Conservation (phyloP, 768 basidiomycete species). For the Phylloporus scabripes region DNA sequence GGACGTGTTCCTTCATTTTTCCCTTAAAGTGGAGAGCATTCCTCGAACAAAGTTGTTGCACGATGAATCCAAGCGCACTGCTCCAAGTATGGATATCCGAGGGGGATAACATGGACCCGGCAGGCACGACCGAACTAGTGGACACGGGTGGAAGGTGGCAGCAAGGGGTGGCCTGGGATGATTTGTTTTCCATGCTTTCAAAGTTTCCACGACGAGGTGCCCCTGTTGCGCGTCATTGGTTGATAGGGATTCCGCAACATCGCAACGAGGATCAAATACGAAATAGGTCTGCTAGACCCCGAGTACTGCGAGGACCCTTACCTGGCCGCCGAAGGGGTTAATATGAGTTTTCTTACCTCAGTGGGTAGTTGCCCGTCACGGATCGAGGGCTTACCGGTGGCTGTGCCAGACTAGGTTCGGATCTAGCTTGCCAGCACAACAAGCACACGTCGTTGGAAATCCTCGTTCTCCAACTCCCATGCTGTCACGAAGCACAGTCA, state of each 20-base stretch:
- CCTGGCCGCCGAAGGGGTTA: constrained; percentile 2
- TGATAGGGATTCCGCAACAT: constrained; percentile 17
- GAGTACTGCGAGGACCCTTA: constrained; percentile 7
- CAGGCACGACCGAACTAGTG: constrained; percentile 9
- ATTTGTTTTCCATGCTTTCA: background rate
- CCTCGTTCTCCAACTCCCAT: constrained; percentile 5
- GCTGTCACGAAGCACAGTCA: constrained; percentile 19
- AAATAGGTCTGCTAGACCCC: constrained; percentile 15
- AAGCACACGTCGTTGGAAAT: background rate
- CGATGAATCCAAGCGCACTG: background rate
- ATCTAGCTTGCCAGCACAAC: background rate
- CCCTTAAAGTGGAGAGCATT: background rate
- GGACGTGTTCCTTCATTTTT: constrained; percentile 1
- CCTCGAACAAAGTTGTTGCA: background rate
- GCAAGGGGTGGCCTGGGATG: constrained; percentile 17
- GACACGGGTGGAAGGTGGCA: constrained; percentile 14
- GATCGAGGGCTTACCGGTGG: constrained; percentile 12
- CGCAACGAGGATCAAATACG: constrained; percentile 24
- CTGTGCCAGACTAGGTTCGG: constrained; percentile 8
- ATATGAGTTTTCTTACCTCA: background rate
- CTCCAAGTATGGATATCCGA: constrained; percentile 16
- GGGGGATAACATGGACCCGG: constrained; percentile 4
- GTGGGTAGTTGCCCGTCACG: background rate
- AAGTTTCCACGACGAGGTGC: constrained; percentile 27
- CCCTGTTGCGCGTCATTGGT: constrained; percentile 16